Evolutionary conservation across 2,329 filamentous ascomycete species (phyloP), one percentile per base, ranked within the genome.

Genomic region (Cercospora citrullina): DNA sequence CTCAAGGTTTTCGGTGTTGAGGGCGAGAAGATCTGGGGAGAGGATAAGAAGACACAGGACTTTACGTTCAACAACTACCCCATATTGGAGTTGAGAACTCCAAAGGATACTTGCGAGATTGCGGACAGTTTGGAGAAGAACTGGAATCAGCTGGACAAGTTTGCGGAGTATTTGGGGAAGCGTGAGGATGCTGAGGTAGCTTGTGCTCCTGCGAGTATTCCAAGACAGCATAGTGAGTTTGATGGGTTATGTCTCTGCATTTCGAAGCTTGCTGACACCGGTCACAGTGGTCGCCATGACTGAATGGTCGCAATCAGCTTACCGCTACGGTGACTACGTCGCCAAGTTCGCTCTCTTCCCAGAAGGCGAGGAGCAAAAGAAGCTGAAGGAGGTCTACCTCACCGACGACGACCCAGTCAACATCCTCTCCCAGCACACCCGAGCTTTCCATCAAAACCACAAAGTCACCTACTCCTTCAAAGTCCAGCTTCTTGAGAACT

Each of bases 1-100:
- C 73, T 80, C 69, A 79, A 80, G 62, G 71, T 79, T 57, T 81
- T 79, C 48, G 75, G 75, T 8, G 72, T 80, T 18, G 69, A 78
- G 51, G 77, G 78, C 53, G 73, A 79, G 68, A 77, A 77, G 74
- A 69, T 77, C n/a, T 77, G 74, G 75, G 76, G 76, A 12, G 73
- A 76, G 63, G 76, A 77, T 63, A 77, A 76, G 71, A 71, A 76
- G 66, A 78, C 76, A 2, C 76, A 78, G 64, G 76, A 78, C 64
- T 77, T 72, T 67, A 77, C 76, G 16, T 71, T 78, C 59, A 78
- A 78, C 70, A 78, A 77, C 66, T 77, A 77, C 61, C 76, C 76
- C 0, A 72, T 78, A 12, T 63, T 77, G 14, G 76, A 78, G 68
- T 68, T 78, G 23, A 59, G 76, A 2, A 74, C 74, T 31, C 76